phyloP scores from a whole-genome alignment of 2,329 filamentous ascomycete species.

The Zymoseptoria ardabiliae region DNA sequence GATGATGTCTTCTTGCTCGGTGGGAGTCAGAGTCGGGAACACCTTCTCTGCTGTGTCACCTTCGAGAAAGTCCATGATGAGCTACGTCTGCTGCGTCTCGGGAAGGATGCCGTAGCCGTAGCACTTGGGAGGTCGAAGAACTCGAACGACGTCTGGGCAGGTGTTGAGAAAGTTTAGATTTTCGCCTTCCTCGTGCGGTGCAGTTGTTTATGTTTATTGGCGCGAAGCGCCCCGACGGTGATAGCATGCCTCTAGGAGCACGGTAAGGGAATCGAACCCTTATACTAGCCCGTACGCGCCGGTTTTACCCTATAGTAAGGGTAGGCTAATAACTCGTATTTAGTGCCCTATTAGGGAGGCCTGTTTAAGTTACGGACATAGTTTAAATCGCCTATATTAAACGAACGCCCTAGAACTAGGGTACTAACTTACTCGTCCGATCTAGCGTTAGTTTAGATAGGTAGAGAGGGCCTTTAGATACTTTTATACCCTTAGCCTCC shows the following conservation, averaged over 20 bases:
- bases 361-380: background rate
- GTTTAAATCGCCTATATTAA: background rate
- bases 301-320: background rate
- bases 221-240: too few species aligned
- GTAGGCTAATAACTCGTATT: background rate
- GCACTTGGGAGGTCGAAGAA: too few species aligned
- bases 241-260: background rate
- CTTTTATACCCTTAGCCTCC: background rate
- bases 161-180: too few species aligned
- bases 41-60: too few species aligned
- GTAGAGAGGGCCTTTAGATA: background rate
- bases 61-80: too few species aligned
- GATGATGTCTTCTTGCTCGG: too few species aligned
- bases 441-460: background rate
- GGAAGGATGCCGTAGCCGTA: too few species aligned
- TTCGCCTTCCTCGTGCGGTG: too few species aligned
- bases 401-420: background rate
- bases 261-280: background rate
- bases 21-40: too few species aligned
- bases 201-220: too few species aligned
- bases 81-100: too few species aligned
- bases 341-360: background rate
- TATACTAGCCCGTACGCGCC: background rate
- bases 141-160: too few species aligned
- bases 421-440: background rate